These are phyloP conservation scores for Alternaria solani DNA, from an alignment of 2,329 filamentous ascomycete species.

Conservation along the genomic window DNA sequence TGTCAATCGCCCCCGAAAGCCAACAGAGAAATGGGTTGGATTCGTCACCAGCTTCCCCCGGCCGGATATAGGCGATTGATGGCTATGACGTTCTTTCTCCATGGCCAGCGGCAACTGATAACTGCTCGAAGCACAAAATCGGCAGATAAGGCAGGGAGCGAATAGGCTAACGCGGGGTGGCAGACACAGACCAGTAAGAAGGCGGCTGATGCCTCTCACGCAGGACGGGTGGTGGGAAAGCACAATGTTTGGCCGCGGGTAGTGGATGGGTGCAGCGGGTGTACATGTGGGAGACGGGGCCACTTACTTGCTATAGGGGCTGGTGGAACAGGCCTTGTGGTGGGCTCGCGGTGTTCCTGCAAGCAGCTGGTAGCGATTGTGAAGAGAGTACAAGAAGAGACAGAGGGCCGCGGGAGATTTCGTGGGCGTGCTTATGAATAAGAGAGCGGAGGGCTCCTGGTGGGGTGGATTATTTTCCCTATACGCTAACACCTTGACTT, in stretches of 20 bases:
- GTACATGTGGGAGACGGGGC: constrained; percentile 22
- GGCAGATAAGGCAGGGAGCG: constrained; percentile 46
- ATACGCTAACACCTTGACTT: constrained; percentile 47
- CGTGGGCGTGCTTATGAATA: constrained; percentile 49
- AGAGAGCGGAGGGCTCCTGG: constrained; percentile 35
- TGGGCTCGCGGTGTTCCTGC: constrained; percentile 40
- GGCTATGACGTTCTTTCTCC: constrained; percentile 35
- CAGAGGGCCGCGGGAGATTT: constrained; percentile 29
- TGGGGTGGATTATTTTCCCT: constrained; percentile 47
- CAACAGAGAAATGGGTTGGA: constrained; percentile 22
- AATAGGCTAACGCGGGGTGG: constrained; percentile 46
- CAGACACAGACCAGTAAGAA: constrained; percentile 15
- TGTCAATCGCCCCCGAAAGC: constrained; percentile 20
- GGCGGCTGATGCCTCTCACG: constrained; percentile 36
- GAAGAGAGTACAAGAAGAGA: constrained; percentile 21
- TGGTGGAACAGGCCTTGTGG: constrained; percentile 34
- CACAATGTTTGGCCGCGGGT: constrained; percentile 20
- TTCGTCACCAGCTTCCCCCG: constrained; percentile 31
- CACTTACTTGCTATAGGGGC: constrained; percentile 42
- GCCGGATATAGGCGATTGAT: constrained; percentile 26
- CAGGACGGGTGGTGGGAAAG: constrained; percentile 27
- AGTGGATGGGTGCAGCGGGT: constrained; percentile 24
- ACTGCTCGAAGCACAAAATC: constrained; percentile 30
- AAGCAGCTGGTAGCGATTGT: constrained; percentile 40
- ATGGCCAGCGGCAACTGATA: constrained; percentile 34